These are phyloP conservation scores for Jaminaea rosea DNA, from an alignment of 1,284 basidiomycete genomes.

Conservation along the genomic window DNA sequence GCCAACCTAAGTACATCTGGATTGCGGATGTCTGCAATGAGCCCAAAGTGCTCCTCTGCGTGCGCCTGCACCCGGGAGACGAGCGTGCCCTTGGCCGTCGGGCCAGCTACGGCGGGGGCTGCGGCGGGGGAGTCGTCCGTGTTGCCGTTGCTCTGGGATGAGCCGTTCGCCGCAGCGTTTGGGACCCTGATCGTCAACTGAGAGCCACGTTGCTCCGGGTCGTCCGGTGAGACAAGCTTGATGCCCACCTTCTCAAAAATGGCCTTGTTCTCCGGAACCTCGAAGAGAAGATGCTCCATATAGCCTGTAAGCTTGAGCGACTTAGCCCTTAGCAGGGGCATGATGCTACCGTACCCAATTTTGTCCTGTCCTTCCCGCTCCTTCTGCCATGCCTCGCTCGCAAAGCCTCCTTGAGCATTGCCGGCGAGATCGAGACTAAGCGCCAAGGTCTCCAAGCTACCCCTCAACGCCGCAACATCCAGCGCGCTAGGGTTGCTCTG, in stretches of 20 bases:
- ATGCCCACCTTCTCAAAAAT: conserved; percentile 13
- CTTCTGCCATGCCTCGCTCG: background rate
- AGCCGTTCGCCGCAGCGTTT: conserved; percentile 2
- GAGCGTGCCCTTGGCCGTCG: conserved; percentile 20
- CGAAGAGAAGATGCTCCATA: conserved; percentile 25
- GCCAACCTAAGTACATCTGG: conserved; percentile 41
- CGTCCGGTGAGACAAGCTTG: conserved; percentile 27
- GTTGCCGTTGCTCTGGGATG: background rate
- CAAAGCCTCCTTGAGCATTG: background rate
- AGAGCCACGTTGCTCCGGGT: conserved; percentile 31
- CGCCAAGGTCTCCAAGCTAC: conserved; percentile 32
- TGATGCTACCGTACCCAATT: conserved; percentile 29
- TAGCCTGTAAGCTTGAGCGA: conserved; percentile 35
- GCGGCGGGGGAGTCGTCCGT: conserved; percentile 9
- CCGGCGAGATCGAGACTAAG: conserved; percentile 10
- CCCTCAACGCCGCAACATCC: conserved; percentile 52
- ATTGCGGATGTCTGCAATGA: conserved; percentile 35
- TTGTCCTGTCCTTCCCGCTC: background rate
- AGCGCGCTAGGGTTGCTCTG: conserved; percentile 85
- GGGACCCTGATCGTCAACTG: conserved; percentile 38
- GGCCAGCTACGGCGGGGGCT: conserved; percentile 21
- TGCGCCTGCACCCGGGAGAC: conserved; percentile 27
- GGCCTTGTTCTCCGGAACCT: background rate
- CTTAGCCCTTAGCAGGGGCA: conserved; percentile 32
- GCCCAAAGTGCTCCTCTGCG: conserved; percentile 25